Evolutionary conservation across 1,284 basidiomycete species (phyloP), one percentile per base, ranked within the genome.

Genomic region (Apiotrichum veenhuisii): DNA sequence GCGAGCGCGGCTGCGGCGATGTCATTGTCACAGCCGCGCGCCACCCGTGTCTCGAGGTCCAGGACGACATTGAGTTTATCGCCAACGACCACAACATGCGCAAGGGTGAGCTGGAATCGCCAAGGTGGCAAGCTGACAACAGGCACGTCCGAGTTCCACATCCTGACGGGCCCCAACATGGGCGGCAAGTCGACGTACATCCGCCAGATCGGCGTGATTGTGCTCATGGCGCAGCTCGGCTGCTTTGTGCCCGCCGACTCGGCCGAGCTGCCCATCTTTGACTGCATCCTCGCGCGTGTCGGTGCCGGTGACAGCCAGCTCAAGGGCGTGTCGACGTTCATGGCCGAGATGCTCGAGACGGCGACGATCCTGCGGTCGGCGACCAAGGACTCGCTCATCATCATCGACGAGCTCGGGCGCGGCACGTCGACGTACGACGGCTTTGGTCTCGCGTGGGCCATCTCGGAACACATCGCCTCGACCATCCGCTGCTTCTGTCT

Each of bases 371-470:
- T 98, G 46, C 84, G 89, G 87, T 88, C 90, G 37, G 94, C 96
- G 2, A 91, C 92, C 0, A 85, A 86, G 64, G 87, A 98, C 76
- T 97, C 93, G 1, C 79, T 99, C 42, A 89, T 99, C 64, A 96
- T 99, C 72, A 98, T 99, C 55, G 96, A 99, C 75, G 96, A 99
- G 76, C 84, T 99, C 0, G 95, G 95, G 33, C 82, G 95, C 79
- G 95, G 94, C n/a, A 98, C 96, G 1, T 97, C 93, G 0, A 98
- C 96, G 0, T 97, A 97, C 68, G 96, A 99, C 74, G 96, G 96
- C 1, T 98, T 98, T 69, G 96, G 96, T 14, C 82, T 99, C 1
- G 96, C 96, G 0, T 99, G 95, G 94, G 93, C 95, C 1, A 98
- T 98, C 65, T 95, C 91, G 34, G 96, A 98, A 91, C 88, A 95